These are phyloP conservation scores for Amoebophrya sp. DNA, from an alignment of 169 alveolate genomes.

Conservation along the genomic window DNA sequence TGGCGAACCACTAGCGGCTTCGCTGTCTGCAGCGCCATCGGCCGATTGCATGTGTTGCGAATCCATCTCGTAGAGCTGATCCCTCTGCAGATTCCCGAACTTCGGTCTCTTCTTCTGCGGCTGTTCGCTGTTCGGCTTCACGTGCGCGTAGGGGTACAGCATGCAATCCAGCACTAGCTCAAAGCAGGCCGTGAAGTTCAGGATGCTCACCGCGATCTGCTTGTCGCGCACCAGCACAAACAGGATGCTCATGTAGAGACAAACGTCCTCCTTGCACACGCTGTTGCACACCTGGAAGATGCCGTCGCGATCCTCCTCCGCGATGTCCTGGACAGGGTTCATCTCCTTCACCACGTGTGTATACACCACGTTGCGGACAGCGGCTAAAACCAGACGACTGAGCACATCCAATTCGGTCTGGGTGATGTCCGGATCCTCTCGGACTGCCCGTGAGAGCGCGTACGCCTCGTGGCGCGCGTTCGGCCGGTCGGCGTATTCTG, in stretches of 20 bases:
- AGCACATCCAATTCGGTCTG: not conserved
- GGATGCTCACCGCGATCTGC: not conserved
- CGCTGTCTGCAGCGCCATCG: not conserved
- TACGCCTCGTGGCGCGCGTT: not conserved
- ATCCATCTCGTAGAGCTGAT: constrained; percentile 22
- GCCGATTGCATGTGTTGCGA: constrained; percentile 21
- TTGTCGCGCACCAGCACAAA: not conserved
- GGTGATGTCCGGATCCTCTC: not conserved
- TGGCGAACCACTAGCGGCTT: not conserved
- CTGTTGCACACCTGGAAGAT: constrained; percentile 24
- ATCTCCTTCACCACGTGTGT: constrained; percentile 1
- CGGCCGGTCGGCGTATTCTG: not conserved
- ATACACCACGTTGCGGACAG: not conserved
- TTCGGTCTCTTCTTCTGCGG: not conserved
- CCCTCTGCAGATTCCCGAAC: not conserved
- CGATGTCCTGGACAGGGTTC: not conserved
- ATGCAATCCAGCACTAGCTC: not conserved
- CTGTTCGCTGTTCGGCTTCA: constrained; percentile 21
- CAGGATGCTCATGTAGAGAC: not conserved
- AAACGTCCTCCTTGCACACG: constrained; percentile 15
- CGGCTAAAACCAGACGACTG: not conserved
- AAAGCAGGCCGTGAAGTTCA: not conserved
- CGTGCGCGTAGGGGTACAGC: not conserved
- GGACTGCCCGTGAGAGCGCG: not conserved
- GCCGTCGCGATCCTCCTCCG: not conserved